phyloP scores from a whole-genome alignment of 2,329 filamentous ascomycete species.

The Neophaeococcomyces aloes region DNA sequence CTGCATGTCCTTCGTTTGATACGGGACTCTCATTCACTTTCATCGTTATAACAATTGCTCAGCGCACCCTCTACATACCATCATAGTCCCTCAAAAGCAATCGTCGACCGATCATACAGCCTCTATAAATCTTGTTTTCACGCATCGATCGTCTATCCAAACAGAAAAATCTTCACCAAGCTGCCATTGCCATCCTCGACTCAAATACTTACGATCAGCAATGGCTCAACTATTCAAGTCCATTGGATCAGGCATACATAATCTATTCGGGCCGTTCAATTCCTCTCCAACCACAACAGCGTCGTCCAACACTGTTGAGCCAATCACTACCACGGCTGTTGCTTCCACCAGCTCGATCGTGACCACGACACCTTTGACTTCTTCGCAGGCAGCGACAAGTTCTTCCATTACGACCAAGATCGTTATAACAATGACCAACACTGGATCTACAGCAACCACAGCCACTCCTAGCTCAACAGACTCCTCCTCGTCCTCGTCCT shows the following conservation, averaged over 20 bases:
- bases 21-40: too few species aligned
- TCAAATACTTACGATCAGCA: too few species aligned
- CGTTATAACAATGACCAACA: neutral
- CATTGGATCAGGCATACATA: conserved; percentile 3
- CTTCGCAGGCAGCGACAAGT: neutral
- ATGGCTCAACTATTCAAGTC: conserved; percentile 2
- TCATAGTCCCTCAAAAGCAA: too few species aligned
- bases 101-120: too few species aligned
- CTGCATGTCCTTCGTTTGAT: too few species aligned
- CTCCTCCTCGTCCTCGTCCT: neutral
- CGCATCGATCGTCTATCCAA: too few species aligned
- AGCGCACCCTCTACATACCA: too few species aligned
- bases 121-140: too few species aligned
- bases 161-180: too few species aligned
- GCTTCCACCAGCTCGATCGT: neutral
- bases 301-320: neutral
- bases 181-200: too few species aligned
- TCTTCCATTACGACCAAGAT: neutral
- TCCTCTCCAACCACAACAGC: neutral
- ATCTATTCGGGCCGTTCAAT: conserved; percentile 1
- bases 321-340: neutral
- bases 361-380: neutral
- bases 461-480: neutral
- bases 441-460: neutral
- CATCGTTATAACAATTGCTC: too few species aligned